Evolutionary conservation across 495 filamentous ascomycete genomes (phyloP).

Genomic region (Podospora fimiseda): DNA sequence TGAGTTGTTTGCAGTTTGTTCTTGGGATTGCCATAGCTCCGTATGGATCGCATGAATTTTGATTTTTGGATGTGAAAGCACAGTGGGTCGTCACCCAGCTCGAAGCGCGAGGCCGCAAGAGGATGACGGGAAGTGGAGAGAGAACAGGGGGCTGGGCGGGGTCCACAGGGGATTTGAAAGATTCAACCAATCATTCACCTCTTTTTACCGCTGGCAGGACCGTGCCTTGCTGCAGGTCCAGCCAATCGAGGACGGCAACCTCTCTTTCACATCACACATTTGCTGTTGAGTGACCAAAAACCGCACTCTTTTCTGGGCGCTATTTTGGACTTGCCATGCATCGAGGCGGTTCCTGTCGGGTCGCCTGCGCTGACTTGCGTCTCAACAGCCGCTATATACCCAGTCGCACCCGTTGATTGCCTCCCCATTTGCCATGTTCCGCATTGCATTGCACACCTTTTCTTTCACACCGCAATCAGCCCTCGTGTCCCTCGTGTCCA

Average conservation of each 20-base stretch:
- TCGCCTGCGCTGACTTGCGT: slow-evolving; percentile 29
- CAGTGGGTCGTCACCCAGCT: not conserved
- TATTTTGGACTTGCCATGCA: slow-evolving; percentile 31
- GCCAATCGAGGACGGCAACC: slow-evolving; percentile 22
- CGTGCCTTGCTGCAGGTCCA: slow-evolving; percentile 3
- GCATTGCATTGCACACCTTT: not conserved
- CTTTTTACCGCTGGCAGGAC: slow-evolving; percentile 23
- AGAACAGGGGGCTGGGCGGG: slow-evolving; percentile 13
- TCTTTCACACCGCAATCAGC: slow-evolving; percentile 6
- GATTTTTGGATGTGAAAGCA: no score
- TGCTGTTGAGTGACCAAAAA: slow-evolving; percentile 5
- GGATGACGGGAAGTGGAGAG: slow-evolving; percentile 10
- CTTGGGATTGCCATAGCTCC: no score
- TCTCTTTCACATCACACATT: slow-evolving; percentile 21
- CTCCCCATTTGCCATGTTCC: slow-evolving; percentile 27
- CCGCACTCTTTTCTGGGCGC: slow-evolving; percentile 16
- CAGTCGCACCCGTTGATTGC: slow-evolving; percentile 20
- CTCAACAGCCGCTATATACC: slow-evolving; percentile 53
- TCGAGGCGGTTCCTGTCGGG: slow-evolving; percentile 16
- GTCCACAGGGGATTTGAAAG: slow-evolving; percentile 2
- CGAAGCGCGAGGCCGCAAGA: not conserved
- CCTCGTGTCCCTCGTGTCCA: slow-evolving; percentile 27
- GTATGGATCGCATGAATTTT: no score
- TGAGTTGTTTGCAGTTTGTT: no score
- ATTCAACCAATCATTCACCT: slow-evolving; percentile 20